Evolutionary conservation across 2,329 filamentous ascomycete genomes (phyloP).

Genomic region (Massarina eburnea): DNA sequence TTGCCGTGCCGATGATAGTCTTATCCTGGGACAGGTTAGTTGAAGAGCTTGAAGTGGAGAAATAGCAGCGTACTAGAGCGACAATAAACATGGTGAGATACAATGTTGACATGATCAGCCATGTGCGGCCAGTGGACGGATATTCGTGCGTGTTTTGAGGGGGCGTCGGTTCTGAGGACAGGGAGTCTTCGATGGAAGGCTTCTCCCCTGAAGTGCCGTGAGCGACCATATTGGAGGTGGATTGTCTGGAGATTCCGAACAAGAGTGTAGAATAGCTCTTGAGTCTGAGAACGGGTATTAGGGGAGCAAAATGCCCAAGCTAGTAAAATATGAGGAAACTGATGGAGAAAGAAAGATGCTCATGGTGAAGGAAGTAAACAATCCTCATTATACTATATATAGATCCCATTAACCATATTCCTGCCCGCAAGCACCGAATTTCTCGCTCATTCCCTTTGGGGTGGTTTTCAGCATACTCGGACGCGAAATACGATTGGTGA

Average conservation of each 20-base stretch:
- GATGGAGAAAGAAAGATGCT: no score
- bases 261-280: neutral
- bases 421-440: no score
- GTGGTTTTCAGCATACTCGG: neutral
- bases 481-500: constrained; percentile 2
- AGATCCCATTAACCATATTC: no score
- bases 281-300: neutral
- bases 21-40: constrained; percentile 8
- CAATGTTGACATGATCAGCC: constrained; percentile 4
- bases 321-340: no score
- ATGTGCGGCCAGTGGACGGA: constrained; percentile 3
- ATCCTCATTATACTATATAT: no score
- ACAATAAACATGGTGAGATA: constrained; percentile 9
- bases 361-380: no score
- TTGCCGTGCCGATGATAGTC: constrained; percentile 34
- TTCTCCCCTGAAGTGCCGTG: neutral
- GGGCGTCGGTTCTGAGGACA: neutral
- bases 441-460: neutral
- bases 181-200: neutral
- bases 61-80: constrained; percentile 2
- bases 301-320: neutral
- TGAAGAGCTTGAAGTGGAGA: no score
- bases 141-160: neutral
- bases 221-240: neutral
- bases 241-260: neutral